Evolutionary conservation across 139 green algal genomes (phyloP).

Genomic region (Micromonas pusilla): DNA sequence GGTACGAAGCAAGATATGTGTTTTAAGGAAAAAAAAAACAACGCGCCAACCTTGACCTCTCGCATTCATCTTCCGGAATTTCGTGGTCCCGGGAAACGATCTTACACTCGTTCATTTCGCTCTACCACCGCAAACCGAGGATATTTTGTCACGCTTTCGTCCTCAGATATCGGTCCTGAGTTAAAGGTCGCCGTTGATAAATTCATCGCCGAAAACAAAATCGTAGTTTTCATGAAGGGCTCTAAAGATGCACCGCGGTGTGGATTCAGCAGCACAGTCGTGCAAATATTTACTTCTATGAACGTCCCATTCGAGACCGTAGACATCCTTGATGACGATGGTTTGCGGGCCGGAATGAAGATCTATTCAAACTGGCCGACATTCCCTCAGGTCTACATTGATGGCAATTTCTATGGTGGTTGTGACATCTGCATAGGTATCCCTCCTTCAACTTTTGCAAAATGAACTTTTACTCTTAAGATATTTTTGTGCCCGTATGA

Average conservation of each 20-base stretch:
- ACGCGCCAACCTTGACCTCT: too few species aligned
- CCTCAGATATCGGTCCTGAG: conserved; percentile 61
- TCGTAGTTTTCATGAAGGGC: conserved; percentile 92
- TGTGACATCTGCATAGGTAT: conserved; percentile 97
- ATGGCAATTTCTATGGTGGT: conserved; percentile 88
- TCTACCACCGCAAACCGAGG: too few species aligned
- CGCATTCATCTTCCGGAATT: too few species aligned
- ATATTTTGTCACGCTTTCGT: too few species aligned
- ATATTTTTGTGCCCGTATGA: too few species aligned
- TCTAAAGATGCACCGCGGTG: conserved; percentile 83
- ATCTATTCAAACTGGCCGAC: conserved; percentile 71
- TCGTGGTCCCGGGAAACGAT: too few species aligned
- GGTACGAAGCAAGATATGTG: too few species aligned
- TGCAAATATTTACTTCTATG: conserved; percentile 79
- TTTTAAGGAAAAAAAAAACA: too few species aligned
- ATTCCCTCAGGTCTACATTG: conserved; percentile 89
- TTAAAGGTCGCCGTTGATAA: conserved; percentile 61
- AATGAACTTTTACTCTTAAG: too few species aligned
- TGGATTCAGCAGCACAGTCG: conserved; percentile 90
- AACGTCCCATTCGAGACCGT: conserved; percentile 70
- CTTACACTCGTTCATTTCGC: too few species aligned
- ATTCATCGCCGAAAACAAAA: conserved; percentile 64
- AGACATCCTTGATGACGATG: conserved; percentile 90
- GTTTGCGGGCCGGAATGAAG: conserved; percentile 49
- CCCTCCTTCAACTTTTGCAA: too few species aligned